phyloP scores from a whole-genome alignment of 257 asterid genomes.

The Solanum chilense region DNA sequence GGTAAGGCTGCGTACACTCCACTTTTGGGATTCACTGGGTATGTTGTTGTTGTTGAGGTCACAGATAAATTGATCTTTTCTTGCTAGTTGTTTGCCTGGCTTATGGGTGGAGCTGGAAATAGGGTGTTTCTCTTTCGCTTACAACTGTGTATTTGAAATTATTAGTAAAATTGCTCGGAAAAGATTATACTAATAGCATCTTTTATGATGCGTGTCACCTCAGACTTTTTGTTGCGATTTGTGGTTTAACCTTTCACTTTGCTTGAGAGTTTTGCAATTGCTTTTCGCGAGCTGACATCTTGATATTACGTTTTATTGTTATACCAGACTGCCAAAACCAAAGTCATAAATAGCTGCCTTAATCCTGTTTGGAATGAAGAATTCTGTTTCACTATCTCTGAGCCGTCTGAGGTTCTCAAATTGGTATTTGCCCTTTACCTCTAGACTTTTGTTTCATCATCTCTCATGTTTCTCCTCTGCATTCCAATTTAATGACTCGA shows the following conservation, averaged over 20 bases:
- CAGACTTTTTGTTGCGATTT: background rate
- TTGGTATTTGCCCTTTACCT: conserved; percentile 11
- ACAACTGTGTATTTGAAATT: background rate
- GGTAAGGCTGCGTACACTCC: background rate
- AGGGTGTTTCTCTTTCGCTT: background rate
- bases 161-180: background rate
- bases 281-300: background rate
- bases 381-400: conserved; percentile 25
- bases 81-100: background rate
- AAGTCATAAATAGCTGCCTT: conserved; percentile 31
- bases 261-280: background rate
- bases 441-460: background rate
- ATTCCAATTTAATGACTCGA: background rate
- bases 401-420: conserved; percentile 23
- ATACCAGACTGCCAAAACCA: conserved; percentile 34
- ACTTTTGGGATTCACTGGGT: background rate
- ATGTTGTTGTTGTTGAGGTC: background rate
- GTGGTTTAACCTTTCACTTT: background rate
- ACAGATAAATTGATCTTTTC: background rate
- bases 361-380: conserved; percentile 51
- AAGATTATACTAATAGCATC: background rate
- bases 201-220: background rate
- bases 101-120: background rate
- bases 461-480: background rate
- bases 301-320: background rate